These are phyloP conservation scores for Huntiella abstrusa DNA, from an alignment of 2,329 filamentous ascomycete species.

Conservation along the genomic window DNA sequence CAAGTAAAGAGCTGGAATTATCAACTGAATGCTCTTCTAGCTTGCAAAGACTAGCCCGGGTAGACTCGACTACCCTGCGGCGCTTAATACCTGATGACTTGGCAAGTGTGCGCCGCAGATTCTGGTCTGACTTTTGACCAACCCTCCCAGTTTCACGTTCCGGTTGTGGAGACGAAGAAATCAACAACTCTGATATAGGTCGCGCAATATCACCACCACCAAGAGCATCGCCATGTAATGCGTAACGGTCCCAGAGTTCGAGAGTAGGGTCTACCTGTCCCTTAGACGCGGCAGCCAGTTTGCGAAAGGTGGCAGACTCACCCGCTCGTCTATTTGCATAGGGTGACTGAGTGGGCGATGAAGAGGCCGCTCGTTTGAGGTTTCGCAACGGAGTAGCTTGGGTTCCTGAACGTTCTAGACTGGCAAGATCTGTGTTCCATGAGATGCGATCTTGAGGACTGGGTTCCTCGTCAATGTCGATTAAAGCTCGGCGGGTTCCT, in stretches of 20 bases:
- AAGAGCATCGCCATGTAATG: slow-evolving; percentile 25
- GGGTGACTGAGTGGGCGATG: slow-evolving; percentile 54
- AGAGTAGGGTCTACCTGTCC: slow-evolving; percentile 53
- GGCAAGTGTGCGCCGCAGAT: slow-evolving; percentile 4
- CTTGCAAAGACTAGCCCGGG: slow-evolving; percentile 6
- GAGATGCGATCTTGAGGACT: slow-evolving; percentile 43
- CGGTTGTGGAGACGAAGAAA: slow-evolving; percentile 49
- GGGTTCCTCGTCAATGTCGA: slow-evolving; percentile 26
- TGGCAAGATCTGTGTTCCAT: slow-evolving; percentile 36
- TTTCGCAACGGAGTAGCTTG: slow-evolving; percentile 30
- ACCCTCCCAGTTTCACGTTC: slow-evolving; percentile 19
- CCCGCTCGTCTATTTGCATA: slow-evolving; percentile 7
- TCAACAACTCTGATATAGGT: slow-evolving; percentile 8
- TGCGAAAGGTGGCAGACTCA: slow-evolving; percentile 10
- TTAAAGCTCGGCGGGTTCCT: slow-evolving; percentile 25
- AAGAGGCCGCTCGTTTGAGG: slow-evolving; percentile 52
- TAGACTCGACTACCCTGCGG: slow-evolving; percentile 3
- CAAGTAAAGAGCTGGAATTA: slow-evolving; percentile 6
- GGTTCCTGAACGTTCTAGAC: slow-evolving; percentile 25
- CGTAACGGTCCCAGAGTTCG: slow-evolving; percentile 62
- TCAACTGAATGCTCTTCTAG: neutral
- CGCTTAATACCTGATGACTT: slow-evolving; percentile 8
- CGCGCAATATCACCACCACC: slow-evolving; percentile 1
- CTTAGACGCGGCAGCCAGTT: slow-evolving; percentile 10
- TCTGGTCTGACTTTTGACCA: slow-evolving; percentile 1